Evolutionary conservation across 371 early-diverging fungal species (phyloP).

Genomic region (Haplosporangium sp.): DNA sequence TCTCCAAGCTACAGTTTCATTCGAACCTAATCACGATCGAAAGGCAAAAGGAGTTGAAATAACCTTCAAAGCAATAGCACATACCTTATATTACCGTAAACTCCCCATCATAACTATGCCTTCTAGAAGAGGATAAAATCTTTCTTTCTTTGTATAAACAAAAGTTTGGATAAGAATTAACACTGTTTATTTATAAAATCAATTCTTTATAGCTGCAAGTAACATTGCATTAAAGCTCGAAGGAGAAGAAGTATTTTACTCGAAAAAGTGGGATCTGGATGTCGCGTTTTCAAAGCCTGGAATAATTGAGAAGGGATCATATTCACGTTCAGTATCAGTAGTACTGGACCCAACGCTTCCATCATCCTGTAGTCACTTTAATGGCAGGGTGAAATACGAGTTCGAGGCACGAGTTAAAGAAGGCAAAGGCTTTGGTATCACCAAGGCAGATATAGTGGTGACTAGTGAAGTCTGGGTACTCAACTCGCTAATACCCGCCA

Average conservation of each 20-base stretch:
- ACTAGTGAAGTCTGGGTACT: constrained; percentile 24
- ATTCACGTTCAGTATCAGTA: constrained; percentile 10
- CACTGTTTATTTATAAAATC: not conserved
- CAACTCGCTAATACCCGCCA: constrained; percentile 2
- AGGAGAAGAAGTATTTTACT: constrained; percentile 21
- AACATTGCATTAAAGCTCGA: constrained; percentile 9
- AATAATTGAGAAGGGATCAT: constrained; percentile 16
- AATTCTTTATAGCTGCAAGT: constrained; percentile 6
- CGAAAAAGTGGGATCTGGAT: constrained; percentile 18
- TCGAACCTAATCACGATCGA: constrained; percentile 18
- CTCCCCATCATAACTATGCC: too few relatives aligned
- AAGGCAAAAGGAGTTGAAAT: constrained; percentile 26
- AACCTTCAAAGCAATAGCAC: constrained; percentile 17
- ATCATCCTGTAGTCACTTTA: constrained; percentile 4
- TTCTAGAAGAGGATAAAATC: too few relatives aligned
- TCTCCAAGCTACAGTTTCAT: constrained; percentile 19
- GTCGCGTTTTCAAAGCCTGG: constrained; percentile 19
- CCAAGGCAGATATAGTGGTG: constrained; percentile 9
- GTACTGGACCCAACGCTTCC: constrained; percentile 19
- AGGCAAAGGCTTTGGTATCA: constrained; percentile 12
- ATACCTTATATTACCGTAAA: constrained; percentile 6
- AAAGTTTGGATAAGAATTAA: too few relatives aligned
- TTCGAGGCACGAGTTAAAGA: constrained; percentile 28
- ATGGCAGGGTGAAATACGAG: constrained; percentile 22
- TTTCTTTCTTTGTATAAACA: too few relatives aligned